These are phyloP conservation scores for Phaffia tasmanica DNA, from an alignment of 768 basidiomycete species.

Conservation along the genomic window DNA sequence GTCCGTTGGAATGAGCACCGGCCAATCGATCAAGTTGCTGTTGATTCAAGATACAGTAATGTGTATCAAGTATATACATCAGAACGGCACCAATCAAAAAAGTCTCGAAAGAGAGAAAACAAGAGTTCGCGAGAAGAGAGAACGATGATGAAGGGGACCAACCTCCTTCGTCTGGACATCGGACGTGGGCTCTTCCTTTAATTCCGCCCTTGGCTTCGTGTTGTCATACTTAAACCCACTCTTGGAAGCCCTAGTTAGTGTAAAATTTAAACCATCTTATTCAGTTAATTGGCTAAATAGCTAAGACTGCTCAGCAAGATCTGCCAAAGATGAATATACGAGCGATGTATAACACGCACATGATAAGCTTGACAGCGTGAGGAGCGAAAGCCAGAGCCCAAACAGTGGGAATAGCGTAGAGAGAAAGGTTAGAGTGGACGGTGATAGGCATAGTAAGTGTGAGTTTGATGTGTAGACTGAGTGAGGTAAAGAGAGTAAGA, in stretches of 20 bases:
- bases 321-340: neutral
- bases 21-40: neutral
- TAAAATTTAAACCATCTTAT: neutral
- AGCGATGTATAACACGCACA: slow-evolving; percentile 2
- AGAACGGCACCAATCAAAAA: too few relatives aligned
- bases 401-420: slow-evolving; percentile 18
- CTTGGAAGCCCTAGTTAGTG: neutral
- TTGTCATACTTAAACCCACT: slow-evolving; percentile 15
- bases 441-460: slow-evolving; percentile 9
- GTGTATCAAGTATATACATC: too few relatives aligned
- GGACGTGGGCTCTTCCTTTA: neutral
- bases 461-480: neutral
- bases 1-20: slow-evolving; percentile 20
- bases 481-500: neutral
- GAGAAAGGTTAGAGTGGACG: slow-evolving; percentile 25
- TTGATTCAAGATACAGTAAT: too few relatives aligned
- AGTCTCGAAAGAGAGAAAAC: too few relatives aligned
- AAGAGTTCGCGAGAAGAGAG: too few relatives aligned
- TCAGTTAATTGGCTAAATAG: too few relatives aligned
- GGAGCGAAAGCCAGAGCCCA: slow-evolving; percentile 15
- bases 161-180: too few relatives aligned
- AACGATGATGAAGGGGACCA: too few relatives aligned
- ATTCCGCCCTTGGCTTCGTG: slow-evolving; percentile 4
- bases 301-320: neutral
- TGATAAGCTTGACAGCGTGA: slow-evolving; percentile 17